Conservation (phyloP, 2,329 filamentous ascomycete species). For the Pseudocercospora macadamiae region DNA sequence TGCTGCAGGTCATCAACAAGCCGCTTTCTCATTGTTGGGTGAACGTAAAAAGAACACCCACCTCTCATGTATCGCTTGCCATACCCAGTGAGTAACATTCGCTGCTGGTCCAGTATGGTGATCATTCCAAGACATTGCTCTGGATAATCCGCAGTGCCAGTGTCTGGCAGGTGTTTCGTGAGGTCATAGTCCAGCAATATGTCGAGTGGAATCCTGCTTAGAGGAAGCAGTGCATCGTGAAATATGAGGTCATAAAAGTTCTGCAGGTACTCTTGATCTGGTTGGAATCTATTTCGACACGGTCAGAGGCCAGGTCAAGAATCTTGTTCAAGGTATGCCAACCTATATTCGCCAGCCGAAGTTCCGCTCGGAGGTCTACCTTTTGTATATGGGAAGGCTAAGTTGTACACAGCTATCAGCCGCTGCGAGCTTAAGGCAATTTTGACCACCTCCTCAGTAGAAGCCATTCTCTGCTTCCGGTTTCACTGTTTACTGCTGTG, state of each 20-base stretch:
- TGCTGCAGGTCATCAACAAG: background rate
- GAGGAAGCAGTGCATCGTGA: background rate
- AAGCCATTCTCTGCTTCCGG: background rate
- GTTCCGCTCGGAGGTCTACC: background rate
- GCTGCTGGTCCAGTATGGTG: conserved; percentile 1
- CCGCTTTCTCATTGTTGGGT: background rate
- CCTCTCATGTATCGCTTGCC: background rate
- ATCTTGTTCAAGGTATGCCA: background rate
- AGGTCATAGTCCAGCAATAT: background rate
- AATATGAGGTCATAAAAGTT: conserved; percentile 1
- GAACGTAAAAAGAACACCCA: background rate
- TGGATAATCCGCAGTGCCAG: background rate
- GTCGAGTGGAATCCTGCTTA: background rate
- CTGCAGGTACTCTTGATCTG: background rate
- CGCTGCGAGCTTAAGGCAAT: background rate
- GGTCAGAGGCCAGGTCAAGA: too few relatives aligned
- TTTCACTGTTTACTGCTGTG: too few relatives aligned
- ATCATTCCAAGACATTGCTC: conserved; percentile 7
- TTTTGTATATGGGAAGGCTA: conserved; percentile 8
- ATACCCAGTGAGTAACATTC: background rate
- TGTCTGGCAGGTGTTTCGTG: background rate
- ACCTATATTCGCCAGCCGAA: background rate
- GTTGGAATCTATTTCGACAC: background rate
- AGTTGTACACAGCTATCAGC: conserved; percentile 1
- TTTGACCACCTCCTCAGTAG: background rate